Evolutionary conservation across 352 stramenopile genomes (phyloP).

Genomic region (Globisporangium barbulae): DNA sequence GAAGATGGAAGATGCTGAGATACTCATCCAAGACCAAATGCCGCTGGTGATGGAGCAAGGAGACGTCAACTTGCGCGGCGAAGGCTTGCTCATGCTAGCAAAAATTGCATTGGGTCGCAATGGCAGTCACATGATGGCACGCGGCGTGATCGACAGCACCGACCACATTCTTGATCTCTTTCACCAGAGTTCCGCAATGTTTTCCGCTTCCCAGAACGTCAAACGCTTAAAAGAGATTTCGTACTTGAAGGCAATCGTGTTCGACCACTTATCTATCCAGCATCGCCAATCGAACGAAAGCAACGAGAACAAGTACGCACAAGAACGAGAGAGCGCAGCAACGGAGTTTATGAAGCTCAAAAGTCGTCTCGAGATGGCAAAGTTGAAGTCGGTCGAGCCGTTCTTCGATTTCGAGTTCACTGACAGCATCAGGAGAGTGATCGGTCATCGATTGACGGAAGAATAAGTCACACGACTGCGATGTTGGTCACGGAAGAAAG

Average conservation of each 20-base stretch:
- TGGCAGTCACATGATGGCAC: neutral
- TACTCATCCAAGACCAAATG: slow-evolving; percentile 61
- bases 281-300: neutral
- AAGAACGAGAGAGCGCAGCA: slow-evolving; percentile 23
- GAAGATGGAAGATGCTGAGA: slow-evolving; percentile 36
- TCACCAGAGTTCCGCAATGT: slow-evolving; percentile 27
- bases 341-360: slow-evolving; percentile 28
- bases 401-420: slow-evolving; percentile 30
- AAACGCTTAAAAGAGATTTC: slow-evolving; percentile 33
- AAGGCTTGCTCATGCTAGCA: slow-evolving; percentile 53
- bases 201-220: slow-evolving; percentile 33
- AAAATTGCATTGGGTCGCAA: slow-evolving; percentile 44
- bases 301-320: neutral
- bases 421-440: slow-evolving; percentile 15
- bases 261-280: slow-evolving; percentile 26
- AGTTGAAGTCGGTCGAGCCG: slow-evolving; percentile 27
- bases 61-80: slow-evolving; percentile 44
- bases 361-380: slow-evolving; percentile 25
- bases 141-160: neutral
- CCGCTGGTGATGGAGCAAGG: slow-evolving; percentile 64
- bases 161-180: slow-evolving; percentile 22
- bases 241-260: slow-evolving; percentile 41
- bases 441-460: slow-evolving; percentile 6
- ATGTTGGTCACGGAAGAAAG: slow-evolving; percentile 11
- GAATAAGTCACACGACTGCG: slow-evolving; percentile 8